phyloP scores from a whole-genome alignment of 306 rosid genomes.

The Boehmeria nivea region DNA sequence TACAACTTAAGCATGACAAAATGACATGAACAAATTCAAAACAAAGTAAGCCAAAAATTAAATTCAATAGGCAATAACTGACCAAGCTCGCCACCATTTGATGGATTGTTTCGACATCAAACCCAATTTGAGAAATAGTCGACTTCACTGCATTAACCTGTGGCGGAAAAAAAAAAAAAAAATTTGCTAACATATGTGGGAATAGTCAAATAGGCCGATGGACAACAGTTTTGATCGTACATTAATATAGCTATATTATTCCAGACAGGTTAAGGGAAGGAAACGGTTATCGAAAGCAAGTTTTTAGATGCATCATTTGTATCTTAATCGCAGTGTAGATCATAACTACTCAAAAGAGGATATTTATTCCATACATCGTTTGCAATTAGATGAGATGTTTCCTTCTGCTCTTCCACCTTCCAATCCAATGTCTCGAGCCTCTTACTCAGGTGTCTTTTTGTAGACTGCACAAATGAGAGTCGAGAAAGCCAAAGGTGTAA shows the following conservation, averaged over 20 bases:
- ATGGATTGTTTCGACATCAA: slow-evolving; percentile 39
- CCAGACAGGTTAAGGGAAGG: background rate
- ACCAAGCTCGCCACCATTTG: slow-evolving; percentile 51
- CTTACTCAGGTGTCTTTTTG: slow-evolving; percentile 59
- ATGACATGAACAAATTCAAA: no score
- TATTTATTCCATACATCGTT: slow-evolving; percentile 43
- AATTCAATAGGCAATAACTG: slow-evolving; percentile 19
- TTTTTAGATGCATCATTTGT: background rate
- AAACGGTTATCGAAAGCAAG: background rate
- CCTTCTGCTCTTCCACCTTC: slow-evolving; percentile 64
- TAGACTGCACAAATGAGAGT: slow-evolving; percentile 35
- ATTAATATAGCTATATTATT: no score
- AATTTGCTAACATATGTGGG: no score
- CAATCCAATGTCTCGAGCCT: slow-evolving; percentile 63
- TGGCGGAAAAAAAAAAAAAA: background rate
- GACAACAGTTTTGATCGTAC: no score
- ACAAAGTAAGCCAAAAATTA: no score
- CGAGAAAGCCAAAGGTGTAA: slow-evolving; percentile 9
- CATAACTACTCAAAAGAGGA: background rate
- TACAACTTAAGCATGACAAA: no score
- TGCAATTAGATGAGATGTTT: slow-evolving; percentile 48
- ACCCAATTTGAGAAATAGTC: slow-evolving; percentile 67
- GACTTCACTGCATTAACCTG: slow-evolving; percentile 73
- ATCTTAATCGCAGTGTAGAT: background rate
- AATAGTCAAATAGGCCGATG: no score